phyloP scores from a whole-genome alignment of 1,139 yeast genomes.

The Kazachstania sp. region DNA sequence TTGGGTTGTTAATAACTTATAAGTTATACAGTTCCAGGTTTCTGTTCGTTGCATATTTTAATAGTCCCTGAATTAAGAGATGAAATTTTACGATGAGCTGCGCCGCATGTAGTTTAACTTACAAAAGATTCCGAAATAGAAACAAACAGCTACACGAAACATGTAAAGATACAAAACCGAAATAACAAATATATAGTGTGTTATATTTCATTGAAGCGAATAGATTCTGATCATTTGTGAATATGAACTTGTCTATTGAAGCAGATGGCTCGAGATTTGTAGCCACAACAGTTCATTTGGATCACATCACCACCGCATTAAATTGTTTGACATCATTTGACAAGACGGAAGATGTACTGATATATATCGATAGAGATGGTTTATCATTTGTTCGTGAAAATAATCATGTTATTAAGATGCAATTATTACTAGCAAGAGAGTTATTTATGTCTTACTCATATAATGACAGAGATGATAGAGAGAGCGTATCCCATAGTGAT shows the following conservation, averaged over 20 bases:
- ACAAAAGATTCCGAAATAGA: no score
- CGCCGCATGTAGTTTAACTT: no score
- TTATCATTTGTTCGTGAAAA: slow-evolving; percentile 33
- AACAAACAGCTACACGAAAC: no score
- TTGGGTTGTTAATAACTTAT: no score
- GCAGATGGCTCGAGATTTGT: slow-evolving; percentile 14
- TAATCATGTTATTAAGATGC: slow-evolving; percentile 31
- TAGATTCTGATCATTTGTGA: no score
- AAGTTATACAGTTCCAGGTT: no score
- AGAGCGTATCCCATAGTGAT: slow-evolving; percentile 10
- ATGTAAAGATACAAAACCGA: no score
- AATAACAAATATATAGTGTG: no score
- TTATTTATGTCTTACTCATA: slow-evolving; percentile 30
- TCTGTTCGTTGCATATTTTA: no score
- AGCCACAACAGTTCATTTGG: slow-evolving; percentile 30
- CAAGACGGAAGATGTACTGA: slow-evolving; percentile 27
- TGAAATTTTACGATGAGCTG: no score
- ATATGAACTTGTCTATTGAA: neutral
- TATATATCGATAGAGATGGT: slow-evolving; percentile 33
- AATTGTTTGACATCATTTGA: slow-evolving; percentile 29
- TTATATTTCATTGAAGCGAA: no score
- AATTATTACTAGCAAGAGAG: slow-evolving; percentile 26
- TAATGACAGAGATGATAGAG: slow-evolving; percentile 4
- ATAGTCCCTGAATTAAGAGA: no score
- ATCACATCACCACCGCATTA: slow-evolving; percentile 30